Evolutionary conservation across 352 stramenopile genomes (phyloP), one percentile per base, ranked within the genome.

Genomic region (Globisporangium polare): DNA sequence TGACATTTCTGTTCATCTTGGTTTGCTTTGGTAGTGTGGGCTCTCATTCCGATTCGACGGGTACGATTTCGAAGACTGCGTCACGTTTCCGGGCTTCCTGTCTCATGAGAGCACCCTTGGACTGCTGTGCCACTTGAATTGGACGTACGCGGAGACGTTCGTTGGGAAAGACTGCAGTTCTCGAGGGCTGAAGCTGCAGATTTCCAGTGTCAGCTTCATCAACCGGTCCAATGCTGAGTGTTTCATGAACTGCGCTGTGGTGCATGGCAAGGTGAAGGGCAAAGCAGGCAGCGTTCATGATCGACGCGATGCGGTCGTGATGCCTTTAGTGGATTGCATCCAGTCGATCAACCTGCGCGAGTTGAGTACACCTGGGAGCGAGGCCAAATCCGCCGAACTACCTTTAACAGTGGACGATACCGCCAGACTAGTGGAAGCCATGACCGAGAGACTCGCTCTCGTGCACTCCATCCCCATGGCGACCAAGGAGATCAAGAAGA

Each of bases 41-140:
- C 54, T 91, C 10, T 88, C 82, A 1, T 89, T 89, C 64, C 72
- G 80, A 0, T 53, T 91, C 29, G 68, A 86, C 39, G 82, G 73
- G 3, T 86, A 80, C 29, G 82, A 89, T 47, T 64, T 88, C 9
- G 67, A 71, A 43, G 45, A 50, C 0, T 91, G 79, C 29, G 63
- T 66, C 5, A 67, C 72, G 22, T 88, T 83, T 49, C 69, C 78
- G 13, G 82, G 82, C 1, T 86, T 91, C 43, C 53, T 85, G 26
- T 83, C 74, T 5, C 72, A 80, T 39, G 68, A 80, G 18, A 85
- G 74, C 42, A 68, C 76, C 1, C 72, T 79, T 49, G 60, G 51
- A 24, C 27, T 91, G 8, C 52, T 91, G 3, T 81, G 75, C 17
- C 79, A 85, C 64, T 55, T 77, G 24, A 91, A 89, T 56, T 88